Percentiles rank a stretch among this genome's conserved stretches.
These are phyloP conservation scores for Garcia nutans DNA, from an alignment of 345 rosid species.

Conservation along the genomic window DNA sequence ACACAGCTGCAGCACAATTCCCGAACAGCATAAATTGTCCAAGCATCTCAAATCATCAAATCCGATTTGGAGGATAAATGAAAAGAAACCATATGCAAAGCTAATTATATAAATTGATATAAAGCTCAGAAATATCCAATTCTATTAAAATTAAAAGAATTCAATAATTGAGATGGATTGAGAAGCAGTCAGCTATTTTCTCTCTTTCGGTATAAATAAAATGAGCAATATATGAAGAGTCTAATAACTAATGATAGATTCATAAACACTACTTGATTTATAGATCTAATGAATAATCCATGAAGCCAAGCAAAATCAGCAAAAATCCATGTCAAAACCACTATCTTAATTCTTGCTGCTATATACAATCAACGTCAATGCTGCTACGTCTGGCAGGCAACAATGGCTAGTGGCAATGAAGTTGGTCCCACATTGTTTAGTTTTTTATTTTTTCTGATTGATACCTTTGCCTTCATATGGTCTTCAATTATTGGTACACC, in stretches of 20 bases:
- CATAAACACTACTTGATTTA: constrained; percentile 16
- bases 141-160: too few species aligned
- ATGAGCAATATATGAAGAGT: not conserved
- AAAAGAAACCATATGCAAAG: not conserved
- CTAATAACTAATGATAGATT: not conserved
- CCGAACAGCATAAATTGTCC: not conserved
- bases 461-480: too few species aligned
- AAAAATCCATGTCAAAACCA: too few species aligned
- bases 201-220: not conserved
- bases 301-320: constrained; percentile 2
- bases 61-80: not conserved
- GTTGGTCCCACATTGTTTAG: too few species aligned
- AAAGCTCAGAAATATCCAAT: not conserved
- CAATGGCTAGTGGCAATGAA: too few species aligned
- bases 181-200: not conserved
- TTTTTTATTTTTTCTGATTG: too few species aligned
- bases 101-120: not conserved
- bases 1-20: not conserved
- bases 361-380: too few species aligned
- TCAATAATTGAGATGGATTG: not conserved
- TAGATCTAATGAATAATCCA: constrained; percentile 32
- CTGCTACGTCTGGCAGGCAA: too few species aligned
- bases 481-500: too few species aligned
- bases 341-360: too few species aligned
- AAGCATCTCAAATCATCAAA: not conserved